Conservation (phyloP, 306 rosid genomes). For the Argentina anserina region DNA sequence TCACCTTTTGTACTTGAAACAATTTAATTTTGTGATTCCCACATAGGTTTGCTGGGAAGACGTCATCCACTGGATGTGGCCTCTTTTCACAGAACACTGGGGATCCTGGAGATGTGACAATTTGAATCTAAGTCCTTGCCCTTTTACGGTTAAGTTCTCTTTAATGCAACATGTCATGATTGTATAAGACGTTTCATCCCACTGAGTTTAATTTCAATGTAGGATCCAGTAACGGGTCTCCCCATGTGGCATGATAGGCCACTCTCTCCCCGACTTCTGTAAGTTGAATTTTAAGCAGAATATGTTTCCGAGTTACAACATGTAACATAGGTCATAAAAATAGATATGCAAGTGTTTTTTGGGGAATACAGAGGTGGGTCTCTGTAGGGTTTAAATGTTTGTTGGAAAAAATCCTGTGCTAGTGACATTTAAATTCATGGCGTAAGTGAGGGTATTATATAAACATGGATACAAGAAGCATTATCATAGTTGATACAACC, state of each 20-base stretch:
- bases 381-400: not conserved
- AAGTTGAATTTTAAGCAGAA: not conserved
- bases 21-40: not conserved
- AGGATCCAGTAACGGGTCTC: conserved; percentile 79
- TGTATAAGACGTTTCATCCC: not conserved
- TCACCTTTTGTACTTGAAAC: not conserved
- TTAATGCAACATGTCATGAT: not conserved
- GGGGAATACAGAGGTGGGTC: not conserved
- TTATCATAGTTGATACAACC: not conserved
- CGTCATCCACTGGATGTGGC: conserved; percentile 94
- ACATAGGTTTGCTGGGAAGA: conserved; percentile 73
- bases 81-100: conserved; percentile 75
- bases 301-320: not conserved
- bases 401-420: not conserved
- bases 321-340: not conserved
- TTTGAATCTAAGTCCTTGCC: conserved; percentile 63
- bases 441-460: not conserved
- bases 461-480: not conserved
- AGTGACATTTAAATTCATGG: not conserved
- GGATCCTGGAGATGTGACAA: conserved; percentile 71
- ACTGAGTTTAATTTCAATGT: conserved; percentile 18
- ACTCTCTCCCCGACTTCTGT: conserved; percentile 64
- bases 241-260: conserved; percentile 74
- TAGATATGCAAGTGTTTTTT: not conserved
- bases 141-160: conserved; percentile 64